Evolutionary conservation across 2,329 filamentous ascomycete species (phyloP).

Genomic region (Didymella segeticola): DNA sequence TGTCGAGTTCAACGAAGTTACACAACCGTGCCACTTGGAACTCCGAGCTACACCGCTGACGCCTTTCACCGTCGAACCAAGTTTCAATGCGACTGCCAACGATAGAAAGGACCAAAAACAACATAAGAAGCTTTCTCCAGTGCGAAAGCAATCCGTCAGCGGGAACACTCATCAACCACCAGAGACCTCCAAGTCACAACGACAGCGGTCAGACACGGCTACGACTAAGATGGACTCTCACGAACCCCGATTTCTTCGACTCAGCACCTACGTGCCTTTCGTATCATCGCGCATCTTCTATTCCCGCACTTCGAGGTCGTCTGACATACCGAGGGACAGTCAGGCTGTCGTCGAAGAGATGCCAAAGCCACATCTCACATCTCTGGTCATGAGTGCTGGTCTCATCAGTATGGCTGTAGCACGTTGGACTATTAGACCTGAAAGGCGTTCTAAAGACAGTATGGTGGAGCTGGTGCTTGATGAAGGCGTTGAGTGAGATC

Average conservation of each 20-base stretch:
- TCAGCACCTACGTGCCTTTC: slow-evolving; percentile 41
- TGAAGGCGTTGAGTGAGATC: slow-evolving; percentile 3
- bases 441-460: slow-evolving; percentile 12
- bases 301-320: slow-evolving; percentile 29
- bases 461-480: slow-evolving; percentile 29
- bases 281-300: slow-evolving; percentile 45
- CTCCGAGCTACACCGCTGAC: slow-evolving; percentile 34
- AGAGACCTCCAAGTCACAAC: slow-evolving; percentile 20
- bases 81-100: not conserved
- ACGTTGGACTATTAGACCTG: slow-evolving; percentile 29
- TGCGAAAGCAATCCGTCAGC: slow-evolving; percentile 27
- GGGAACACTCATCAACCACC: not conserved
- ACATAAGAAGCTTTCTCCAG: slow-evolving; percentile 17
- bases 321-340: slow-evolving; percentile 30
- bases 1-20: slow-evolving; percentile 43
- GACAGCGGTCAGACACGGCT: slow-evolving; percentile 28
- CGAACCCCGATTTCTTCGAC: slow-evolving; percentile 43
- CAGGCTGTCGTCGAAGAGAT: slow-evolving; percentile 40
- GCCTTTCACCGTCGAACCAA: slow-evolving; percentile 27
- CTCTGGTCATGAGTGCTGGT: slow-evolving; percentile 43
- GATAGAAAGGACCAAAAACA: slow-evolving; percentile 7
- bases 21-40: slow-evolving; percentile 39
- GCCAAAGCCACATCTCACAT: slow-evolving; percentile 38
- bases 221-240: slow-evolving; percentile 22
- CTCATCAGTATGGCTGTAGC: slow-evolving; percentile 43